Evolutionary conservation across 331 rosid genomes (phyloP).

Genomic region (Pyrus hybrid): DNA sequence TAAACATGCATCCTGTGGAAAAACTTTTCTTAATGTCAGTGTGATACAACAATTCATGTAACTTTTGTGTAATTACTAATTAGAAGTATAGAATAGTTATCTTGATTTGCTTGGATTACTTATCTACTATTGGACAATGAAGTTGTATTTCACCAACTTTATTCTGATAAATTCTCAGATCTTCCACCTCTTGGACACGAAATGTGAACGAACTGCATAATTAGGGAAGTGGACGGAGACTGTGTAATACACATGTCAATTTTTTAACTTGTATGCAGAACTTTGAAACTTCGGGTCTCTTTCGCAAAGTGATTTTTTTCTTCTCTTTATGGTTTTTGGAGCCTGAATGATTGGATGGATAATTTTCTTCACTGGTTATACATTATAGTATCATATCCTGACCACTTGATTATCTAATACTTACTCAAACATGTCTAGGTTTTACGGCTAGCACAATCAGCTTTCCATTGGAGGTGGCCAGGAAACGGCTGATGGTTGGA

Average conservation of each 20-base stretch:
- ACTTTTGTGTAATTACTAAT: neutral
- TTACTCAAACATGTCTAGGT: constrained; percentile 31
- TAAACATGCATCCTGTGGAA: neutral
- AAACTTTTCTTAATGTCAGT: neutral
- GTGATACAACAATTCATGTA: neutral
- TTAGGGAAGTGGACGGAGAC: neutral
- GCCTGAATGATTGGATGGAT: neutral
- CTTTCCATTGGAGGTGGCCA: constrained; percentile 93
- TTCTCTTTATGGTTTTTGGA: too few species aligned
- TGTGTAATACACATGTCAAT: neutral
- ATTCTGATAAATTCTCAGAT: neutral
- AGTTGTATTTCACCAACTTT: neutral
- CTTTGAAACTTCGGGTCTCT: neutral
- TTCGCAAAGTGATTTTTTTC: neutral
- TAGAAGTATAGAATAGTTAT: neutral
- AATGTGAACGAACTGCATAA: neutral
- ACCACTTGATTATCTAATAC: neutral
- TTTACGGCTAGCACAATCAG: constrained; percentile 91
- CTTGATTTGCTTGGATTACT: neutral
- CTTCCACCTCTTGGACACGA: neutral
- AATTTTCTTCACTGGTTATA: neutral
- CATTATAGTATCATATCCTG: neutral
- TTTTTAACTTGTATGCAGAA: neutral
- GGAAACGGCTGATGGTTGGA: constrained; percentile 96
- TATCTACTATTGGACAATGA: neutral